Percentiles rank a stretch among this genome's conserved stretches.
Evolutionary conservation across 768 basidiomycete genomes (phyloP).

Genomic region (Pleurotus cornucopiae): DNA sequence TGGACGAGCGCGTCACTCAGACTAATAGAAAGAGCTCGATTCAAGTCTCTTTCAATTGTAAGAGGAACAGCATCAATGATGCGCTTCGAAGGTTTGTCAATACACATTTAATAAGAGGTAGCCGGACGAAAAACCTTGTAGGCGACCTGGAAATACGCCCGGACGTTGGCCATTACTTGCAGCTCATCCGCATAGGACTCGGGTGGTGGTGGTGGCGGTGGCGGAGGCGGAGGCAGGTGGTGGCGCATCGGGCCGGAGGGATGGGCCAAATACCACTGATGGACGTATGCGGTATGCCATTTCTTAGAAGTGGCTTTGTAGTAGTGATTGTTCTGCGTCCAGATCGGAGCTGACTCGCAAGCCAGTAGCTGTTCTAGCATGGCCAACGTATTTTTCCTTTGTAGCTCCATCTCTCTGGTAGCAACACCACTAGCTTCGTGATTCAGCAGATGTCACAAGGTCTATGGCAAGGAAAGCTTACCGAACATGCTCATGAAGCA

Average conservation of each 20-base stretch:
- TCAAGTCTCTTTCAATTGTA: conserved; percentile 41
- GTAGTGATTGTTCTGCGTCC: conserved; percentile 25
- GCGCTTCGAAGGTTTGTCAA: conserved; percentile 29
- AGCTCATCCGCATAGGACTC: conserved; percentile 34
- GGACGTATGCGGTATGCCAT: conserved; percentile 17
- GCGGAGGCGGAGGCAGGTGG: too few species aligned
- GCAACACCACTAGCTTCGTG: not conserved
- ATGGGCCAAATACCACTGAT: not conserved
- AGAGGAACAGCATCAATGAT: conserved; percentile 52
- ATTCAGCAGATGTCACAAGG: not conserved
- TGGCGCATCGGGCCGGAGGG: not conserved
- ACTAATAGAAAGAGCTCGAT: conserved; percentile 30
- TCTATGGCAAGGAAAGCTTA: conserved; percentile 6
- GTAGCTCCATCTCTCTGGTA: not conserved
- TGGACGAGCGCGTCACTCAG: conserved; percentile 33
- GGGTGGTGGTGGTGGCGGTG: not conserved
- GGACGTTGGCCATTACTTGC: conserved; percentile 48
- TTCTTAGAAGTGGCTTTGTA: conserved; percentile 12
- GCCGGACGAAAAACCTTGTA: conserved; percentile 36
- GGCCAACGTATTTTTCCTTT: not conserved
- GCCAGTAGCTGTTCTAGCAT: conserved; percentile 7
- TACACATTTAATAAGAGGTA: not conserved
- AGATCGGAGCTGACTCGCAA: conserved; percentile 8
- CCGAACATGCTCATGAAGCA: conserved; percentile 23
- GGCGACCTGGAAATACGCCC: conserved; percentile 53